Evolutionary conservation across 1,284 basidiomycete species (phyloP), one percentile per base, ranked within the genome.

Genomic region (Sporisorium scitamineum): DNA sequence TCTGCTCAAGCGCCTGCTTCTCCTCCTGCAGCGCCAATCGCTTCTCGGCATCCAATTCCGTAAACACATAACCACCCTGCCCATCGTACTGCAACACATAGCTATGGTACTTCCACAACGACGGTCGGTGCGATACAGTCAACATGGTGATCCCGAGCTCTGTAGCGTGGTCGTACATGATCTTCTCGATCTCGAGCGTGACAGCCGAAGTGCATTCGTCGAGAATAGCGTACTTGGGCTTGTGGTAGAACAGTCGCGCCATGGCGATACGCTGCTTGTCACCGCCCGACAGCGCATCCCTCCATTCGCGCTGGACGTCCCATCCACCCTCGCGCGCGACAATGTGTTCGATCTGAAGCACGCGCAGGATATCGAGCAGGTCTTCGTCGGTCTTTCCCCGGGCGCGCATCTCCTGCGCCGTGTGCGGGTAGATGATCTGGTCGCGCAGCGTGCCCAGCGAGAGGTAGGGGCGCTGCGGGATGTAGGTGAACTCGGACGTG

Each of bases 281-380:
- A 8, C 88, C 93, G 3, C 93, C 95, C 77, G 92, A 94, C 34
- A 99, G 87, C 1, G 93, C 91, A 85, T 97, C 95, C 69, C 94
- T 89, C 96, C 96, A 99, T 81, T 98, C 96, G 60, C 92, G 89
- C 32, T 90, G 89, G 1, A 89, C 88, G 80, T 94, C 92, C 95
- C 95, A 97, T 16, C 96, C 96, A 13, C 96, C 96, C 86, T 98
- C 96, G n/a, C 95, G 90, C 80, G 94, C 93, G 13, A 98, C 93
- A 67, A 98, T 90, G 81, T 89, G 87, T 37, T 92, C 91, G 91
- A 99, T 94, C 78, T 95, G 91, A 16, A 98, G 92, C 14, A 92
- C 88, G 3, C 90, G 87, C 31, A 99, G 88, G 61, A 97, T 91
- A 14, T 87, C 81, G 22, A 92, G 87, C 44, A 98, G 88, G 76